These are phyloP conservation scores for Simmondsia chinensis DNA, from an alignment of 148 eudicot genomes.

Conservation along the genomic window DNA sequence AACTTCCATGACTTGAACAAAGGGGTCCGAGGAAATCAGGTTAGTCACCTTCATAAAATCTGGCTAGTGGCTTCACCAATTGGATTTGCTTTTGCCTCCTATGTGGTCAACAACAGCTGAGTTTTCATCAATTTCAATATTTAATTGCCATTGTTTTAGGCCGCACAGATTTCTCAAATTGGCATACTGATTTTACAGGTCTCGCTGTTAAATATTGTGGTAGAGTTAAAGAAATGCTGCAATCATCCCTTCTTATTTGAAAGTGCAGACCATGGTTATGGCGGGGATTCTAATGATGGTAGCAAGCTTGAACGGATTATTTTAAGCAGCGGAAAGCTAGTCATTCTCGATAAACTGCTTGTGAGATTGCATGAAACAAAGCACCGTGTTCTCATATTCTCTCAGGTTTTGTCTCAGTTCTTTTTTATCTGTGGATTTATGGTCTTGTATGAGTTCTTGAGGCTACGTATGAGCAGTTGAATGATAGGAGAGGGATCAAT, in stretches of 20 bases:
- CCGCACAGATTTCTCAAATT: neutral
- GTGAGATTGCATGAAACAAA: constrained; percentile 87
- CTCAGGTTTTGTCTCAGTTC: constrained; percentile 54
- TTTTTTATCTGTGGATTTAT: neutral
- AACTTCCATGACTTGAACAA: constrained; percentile 95
- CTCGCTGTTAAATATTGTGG: constrained; percentile 94
- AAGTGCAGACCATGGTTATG: constrained; percentile 99
- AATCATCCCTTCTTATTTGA: constrained; percentile 98
- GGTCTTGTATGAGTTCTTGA: neutral
- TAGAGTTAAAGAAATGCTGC: constrained; percentile 99
- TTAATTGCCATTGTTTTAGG: neutral
- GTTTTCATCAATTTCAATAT: no score
- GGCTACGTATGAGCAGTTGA: no score
- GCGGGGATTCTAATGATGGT: constrained; percentile 82
- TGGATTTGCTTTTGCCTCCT: neutral
- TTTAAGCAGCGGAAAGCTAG: constrained; percentile 93
- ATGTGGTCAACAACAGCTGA: no score
- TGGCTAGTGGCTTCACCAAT: neutral
- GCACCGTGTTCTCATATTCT: constrained; percentile 93
- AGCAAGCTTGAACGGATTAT: constrained; percentile 83
- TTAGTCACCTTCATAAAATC: constrained; percentile 7
- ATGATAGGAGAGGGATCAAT: no score
- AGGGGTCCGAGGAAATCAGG: constrained; percentile 99
- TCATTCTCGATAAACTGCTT: constrained; percentile 90
- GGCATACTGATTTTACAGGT: constrained; percentile 50